phyloP scores from a whole-genome alignment of 768 basidiomycete genomes.

The Kwoniella newhampshirensis region DNA sequence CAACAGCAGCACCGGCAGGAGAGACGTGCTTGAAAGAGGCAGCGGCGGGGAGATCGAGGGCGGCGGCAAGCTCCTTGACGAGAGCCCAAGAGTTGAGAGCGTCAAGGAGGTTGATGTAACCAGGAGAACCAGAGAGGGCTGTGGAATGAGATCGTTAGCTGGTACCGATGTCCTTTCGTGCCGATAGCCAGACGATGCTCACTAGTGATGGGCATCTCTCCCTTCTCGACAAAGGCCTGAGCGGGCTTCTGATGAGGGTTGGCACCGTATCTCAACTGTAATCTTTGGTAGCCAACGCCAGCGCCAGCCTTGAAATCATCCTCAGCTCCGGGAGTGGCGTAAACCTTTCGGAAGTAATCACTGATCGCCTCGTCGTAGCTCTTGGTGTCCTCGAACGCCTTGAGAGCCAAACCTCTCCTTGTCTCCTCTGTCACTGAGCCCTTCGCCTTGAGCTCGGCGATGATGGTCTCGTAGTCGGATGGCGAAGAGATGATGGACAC shows the following conservation, averaged over 20 bases:
- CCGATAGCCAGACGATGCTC: conserved; percentile 8
- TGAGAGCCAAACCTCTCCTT: conserved; percentile 79
- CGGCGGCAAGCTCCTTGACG: conserved; percentile 87
- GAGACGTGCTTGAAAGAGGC: conserved; percentile 99
- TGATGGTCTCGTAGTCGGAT: conserved; percentile 77
- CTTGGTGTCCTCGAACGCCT: conserved; percentile 96
- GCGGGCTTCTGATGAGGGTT: conserved; percentile 99
- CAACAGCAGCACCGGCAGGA: conserved; percentile 94
- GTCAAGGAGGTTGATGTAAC: conserved; percentile 97
- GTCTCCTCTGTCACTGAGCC: conserved; percentile 70
- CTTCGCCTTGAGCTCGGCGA: conserved; percentile 71
- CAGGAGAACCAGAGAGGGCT: conserved; percentile 92
- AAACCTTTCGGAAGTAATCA: conserved; percentile 93
- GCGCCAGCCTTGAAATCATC: conserved; percentile 63
- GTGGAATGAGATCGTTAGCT: conserved; percentile 6
- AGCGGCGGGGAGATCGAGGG: conserved; percentile 84
- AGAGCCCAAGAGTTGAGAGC: conserved; percentile 96
- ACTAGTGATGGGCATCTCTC: conserved; percentile 93
- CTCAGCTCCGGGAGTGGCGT: conserved; percentile 70
- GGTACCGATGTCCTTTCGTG: too few relatives aligned
- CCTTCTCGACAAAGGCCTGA: conserved; percentile 86
- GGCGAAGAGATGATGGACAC: conserved; percentile 65
- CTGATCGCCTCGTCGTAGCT: conserved; percentile 93
- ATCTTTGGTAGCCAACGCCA: conserved; percentile 68
- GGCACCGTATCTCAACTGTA: conserved; percentile 87